These are phyloP conservation scores for Fusarium paranaense DNA, from an alignment of 2,329 filamentous ascomycete genomes.

Conservation along the genomic window DNA sequence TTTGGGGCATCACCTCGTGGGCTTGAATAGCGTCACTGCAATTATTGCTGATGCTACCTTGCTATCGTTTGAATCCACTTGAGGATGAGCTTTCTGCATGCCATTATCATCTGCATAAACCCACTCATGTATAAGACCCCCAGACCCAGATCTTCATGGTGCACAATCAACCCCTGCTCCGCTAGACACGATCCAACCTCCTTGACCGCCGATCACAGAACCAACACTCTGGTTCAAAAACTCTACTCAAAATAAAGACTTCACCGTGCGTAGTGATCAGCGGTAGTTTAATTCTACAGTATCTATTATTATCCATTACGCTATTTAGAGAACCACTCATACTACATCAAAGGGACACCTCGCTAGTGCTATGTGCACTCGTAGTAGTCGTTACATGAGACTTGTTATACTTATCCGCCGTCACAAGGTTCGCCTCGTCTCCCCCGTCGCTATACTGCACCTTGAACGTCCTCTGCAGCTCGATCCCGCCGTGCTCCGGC, in stretches of 20 bases:
- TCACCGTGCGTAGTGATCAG: background rate
- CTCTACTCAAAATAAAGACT: background rate
- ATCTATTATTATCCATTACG: slow-evolving; percentile 3
- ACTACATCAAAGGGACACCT: slow-evolving; percentile 11
- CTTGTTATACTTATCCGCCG: slow-evolving; percentile 16
- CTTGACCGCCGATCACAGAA: background rate
- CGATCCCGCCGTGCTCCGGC: slow-evolving; percentile 39
- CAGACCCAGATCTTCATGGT: background rate
- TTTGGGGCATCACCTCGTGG: background rate
- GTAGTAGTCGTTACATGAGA: slow-evolving; percentile 23
- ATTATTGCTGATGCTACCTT: background rate
- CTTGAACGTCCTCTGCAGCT: slow-evolving; percentile 39
- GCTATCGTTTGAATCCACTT: background rate
- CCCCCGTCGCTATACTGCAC: slow-evolving; percentile 40
- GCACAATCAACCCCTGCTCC: background rate
- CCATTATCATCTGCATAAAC: background rate
- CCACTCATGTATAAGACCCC: background rate
- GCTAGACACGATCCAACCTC: background rate
- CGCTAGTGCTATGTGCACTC: slow-evolving; percentile 19
- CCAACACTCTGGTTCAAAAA: background rate
- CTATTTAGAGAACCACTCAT: background rate
- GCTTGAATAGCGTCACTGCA: background rate
- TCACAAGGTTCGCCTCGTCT: slow-evolving; percentile 38
- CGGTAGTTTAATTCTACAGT: background rate
- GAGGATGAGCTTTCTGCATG: background rate